Conservation (phyloP, 352 stramenopile genomes). For the Globisporangium spiculum region DNA sequence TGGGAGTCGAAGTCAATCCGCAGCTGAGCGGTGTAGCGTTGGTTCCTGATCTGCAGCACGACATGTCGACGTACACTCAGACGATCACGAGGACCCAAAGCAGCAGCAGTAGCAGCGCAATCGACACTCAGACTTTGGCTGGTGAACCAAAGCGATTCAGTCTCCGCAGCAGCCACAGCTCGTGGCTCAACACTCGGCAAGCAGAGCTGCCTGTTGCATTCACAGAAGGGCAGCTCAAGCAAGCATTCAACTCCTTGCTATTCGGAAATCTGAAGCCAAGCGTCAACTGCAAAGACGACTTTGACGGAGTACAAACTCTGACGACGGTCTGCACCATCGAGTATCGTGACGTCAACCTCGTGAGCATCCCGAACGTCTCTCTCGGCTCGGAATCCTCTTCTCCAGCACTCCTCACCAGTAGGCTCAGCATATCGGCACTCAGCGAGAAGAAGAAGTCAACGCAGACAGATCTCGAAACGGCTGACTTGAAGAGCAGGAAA, state of each 20-base stretch:
- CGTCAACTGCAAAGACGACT: background rate
- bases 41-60: background rate
- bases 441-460: background rate
- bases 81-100: slow-evolving; percentile 11
- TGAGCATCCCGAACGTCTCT: slow-evolving; percentile 8
- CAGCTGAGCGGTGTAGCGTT: background rate
- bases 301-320: background rate
- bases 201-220: slow-evolving; percentile 6
- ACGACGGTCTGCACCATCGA: slow-evolving; percentile 8
- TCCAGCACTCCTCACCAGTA: background rate
- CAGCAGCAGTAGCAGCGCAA: background rate
- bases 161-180: slow-evolving; percentile 11
- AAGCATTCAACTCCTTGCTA: background rate
- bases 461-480: background rate
- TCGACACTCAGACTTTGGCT: background rate
- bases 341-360: background rate
- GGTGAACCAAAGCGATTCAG: background rate
- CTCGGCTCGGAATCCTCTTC: background rate
- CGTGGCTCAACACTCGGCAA: slow-evolving; percentile 3
- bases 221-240: slow-evolving; percentile 6
- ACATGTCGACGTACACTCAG: slow-evolving; percentile 10
- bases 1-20: slow-evolving; percentile 20
- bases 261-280: background rate
- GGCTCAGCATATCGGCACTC: background rate
- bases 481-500: background rate